Evolutionary conservation across 129 eudicot species (phyloP).

Genomic region (Logfia minima): DNA sequence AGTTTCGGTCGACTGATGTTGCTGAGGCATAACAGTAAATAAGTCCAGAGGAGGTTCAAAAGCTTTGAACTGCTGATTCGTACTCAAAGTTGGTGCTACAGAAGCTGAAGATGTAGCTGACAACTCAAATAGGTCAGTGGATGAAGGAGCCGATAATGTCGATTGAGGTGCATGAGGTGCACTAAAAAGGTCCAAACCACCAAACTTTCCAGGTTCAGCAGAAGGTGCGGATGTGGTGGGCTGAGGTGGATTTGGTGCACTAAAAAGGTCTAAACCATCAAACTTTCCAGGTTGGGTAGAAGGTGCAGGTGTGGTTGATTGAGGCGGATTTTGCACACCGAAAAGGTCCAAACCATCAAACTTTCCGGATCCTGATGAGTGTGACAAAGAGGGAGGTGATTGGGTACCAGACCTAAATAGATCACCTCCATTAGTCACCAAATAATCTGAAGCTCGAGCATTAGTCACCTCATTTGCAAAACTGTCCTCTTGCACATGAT

Average conservation of each 20-base stretch:
- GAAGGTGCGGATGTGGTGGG: conserved; percentile 34
- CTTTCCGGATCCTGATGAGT: conserved; percentile 23
- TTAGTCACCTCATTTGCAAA: conserved; percentile 74
- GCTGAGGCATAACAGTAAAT: conserved; percentile 32
- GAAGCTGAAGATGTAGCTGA: conserved; percentile 46
- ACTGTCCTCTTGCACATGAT: conserved; percentile 60
- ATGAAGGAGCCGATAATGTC: conserved; percentile 35
- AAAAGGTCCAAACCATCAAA: conserved; percentile 60
- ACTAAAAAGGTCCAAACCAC: conserved; percentile 53
- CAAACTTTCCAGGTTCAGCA: conserved; percentile 32
- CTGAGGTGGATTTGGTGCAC: conserved; percentile 45
- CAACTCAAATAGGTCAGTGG: conserved; percentile 48
- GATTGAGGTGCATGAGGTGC: conserved; percentile 47
- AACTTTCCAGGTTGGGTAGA: conserved; percentile 30
- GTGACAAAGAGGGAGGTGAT: conserved; percentile 45
- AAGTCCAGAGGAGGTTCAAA: conserved; percentile 45
- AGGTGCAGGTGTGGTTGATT: conserved; percentile 17
- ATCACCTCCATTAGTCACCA: conserved; percentile 71
- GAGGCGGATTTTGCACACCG: conserved; percentile 43
- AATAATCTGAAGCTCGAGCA: conserved; percentile 70
- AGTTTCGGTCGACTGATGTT: conserved; percentile 39
- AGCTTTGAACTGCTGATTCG: conserved; percentile 43
- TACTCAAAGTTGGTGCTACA: conserved; percentile 31
- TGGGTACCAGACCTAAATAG: conserved; percentile 54
- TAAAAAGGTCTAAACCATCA: conserved; percentile 58